Conservation (phyloP, 2,329 filamentous ascomycete species). For the Biscogniauxia marginata region DNA sequence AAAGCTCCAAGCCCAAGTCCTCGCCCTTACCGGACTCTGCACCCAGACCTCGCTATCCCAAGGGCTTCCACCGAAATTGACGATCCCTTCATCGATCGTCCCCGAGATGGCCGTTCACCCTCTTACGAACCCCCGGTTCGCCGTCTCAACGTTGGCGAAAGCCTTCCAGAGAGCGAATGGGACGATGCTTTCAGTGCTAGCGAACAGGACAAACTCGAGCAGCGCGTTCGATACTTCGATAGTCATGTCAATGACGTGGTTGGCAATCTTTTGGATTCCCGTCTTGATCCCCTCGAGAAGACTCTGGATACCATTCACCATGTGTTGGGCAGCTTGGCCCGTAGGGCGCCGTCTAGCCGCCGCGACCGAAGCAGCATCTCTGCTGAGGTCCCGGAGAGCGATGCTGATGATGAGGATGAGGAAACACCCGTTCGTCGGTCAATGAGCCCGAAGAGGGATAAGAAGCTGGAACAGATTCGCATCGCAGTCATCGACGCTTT, state of each 20-base stretch:
- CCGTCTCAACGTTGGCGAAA: conserved; percentile 61
- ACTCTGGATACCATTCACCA: conserved; percentile 75
- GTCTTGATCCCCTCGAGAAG: conserved; percentile 78
- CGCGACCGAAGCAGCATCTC: conserved; percentile 66
- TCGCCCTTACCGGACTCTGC: conserved; percentile 48
- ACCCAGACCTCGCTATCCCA: conserved; percentile 46
- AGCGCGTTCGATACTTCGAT: conserved; percentile 85
- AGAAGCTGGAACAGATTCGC: conserved; percentile 79
- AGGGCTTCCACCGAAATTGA: conserved; percentile 56
- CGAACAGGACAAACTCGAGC: conserved; percentile 79
- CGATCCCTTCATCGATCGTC: conserved; percentile 60
- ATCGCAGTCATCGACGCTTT: conserved; percentile 72
- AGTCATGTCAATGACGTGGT: conserved; percentile 85
- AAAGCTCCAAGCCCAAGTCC: conserved; percentile 74
- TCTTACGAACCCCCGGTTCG: conserved; percentile 58
- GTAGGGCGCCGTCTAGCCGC: conserved; percentile 53
- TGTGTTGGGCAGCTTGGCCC: conserved; percentile 58
- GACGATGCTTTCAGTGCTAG: conserved; percentile 80
- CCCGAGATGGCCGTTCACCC: conserved; percentile 41
- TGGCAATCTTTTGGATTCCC: conserved; percentile 70
- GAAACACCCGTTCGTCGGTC: conserved; percentile 63
- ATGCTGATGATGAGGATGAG: conserved; percentile 93
- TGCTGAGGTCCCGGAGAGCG: conserved; percentile 72
- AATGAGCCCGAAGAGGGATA: conserved; percentile 75
- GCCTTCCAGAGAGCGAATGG: conserved; percentile 82